Percentiles rank a stretch among this genome's conserved stretches.
Conservation (phyloP, 805 yeast genomes). For the Yamadazyma sp. region DNA sequence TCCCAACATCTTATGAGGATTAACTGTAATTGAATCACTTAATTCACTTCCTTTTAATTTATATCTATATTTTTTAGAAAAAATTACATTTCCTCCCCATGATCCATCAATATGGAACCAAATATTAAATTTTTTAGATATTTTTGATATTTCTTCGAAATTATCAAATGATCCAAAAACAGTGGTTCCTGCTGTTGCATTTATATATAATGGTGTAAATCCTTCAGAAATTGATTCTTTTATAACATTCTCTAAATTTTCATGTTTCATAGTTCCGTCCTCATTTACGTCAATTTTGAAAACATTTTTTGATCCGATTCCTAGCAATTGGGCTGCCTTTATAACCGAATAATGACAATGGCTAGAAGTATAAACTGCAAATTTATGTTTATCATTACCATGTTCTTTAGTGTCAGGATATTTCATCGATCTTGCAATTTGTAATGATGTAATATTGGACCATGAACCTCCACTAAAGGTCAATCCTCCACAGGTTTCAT, state of each 20-base stretch:
- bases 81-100: conserved; percentile 86
- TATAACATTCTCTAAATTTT: conserved; percentile 46
- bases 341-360: conserved; percentile 81
- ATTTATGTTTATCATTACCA: conserved; percentile 52
- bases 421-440: conserved; percentile 62
- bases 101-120: conserved; percentile 90
- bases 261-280: conserved; percentile 56
- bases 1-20: conserved; percentile 89
- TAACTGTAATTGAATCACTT: conserved; percentile 75
- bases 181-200: conserved; percentile 87
- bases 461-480: conserved; percentile 88
- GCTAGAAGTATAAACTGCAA: conserved; percentile 67
- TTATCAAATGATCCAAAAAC: conserved; percentile 84
- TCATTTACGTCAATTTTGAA: conserved; percentile 58
- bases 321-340: conserved; percentile 74
- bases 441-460: conserved; percentile 77
- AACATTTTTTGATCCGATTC: conserved; percentile 62
- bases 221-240: conserved; percentile 47
- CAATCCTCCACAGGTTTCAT: conserved; percentile 67
- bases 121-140: conserved; percentile 52
- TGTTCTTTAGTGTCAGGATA: conserved; percentile 65
- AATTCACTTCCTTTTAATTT: conserved; percentile 57
- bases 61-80: conserved; percentile 46
- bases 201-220: conserved; percentile 67
- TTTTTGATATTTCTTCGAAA: conserved; percentile 48